phyloP scores from a whole-genome alignment of 768 basidiomycete genomes.

The Podaxis sp. region DNA sequence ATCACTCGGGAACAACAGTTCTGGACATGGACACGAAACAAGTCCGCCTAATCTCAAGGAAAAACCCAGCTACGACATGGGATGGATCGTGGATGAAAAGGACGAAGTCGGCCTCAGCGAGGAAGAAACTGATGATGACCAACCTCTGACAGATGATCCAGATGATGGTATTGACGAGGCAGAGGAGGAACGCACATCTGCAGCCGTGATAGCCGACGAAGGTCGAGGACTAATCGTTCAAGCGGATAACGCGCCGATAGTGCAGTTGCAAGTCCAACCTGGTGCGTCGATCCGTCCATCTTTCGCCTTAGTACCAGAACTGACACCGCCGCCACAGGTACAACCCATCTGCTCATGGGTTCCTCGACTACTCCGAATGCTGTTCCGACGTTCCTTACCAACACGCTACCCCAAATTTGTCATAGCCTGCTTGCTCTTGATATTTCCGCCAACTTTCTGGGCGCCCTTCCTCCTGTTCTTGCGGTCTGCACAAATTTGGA shows the following conservation, averaged over 20 bases:
- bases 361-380: slow-evolving; percentile 75
- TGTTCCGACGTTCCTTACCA: slow-evolving; percentile 73
- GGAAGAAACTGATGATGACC: slow-evolving; percentile 55
- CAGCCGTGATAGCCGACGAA: slow-evolving; percentile 78
- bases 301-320: slow-evolving; percentile 14
- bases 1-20: slow-evolving; percentile 50
- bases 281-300: slow-evolving; percentile 49
- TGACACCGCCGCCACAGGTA: slow-evolving; percentile 50
- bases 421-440: slow-evolving; percentile 87
- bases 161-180: slow-evolving; percentile 43
- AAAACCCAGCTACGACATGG: slow-evolving; percentile 75
- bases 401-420: slow-evolving; percentile 68
- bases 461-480: slow-evolving; percentile 80
- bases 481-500: slow-evolving; percentile 81
- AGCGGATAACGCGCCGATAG: slow-evolving; percentile 60
- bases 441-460: slow-evolving; percentile 86
- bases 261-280: slow-evolving; percentile 63
- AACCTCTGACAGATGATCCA: slow-evolving; percentile 36
- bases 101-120: slow-evolving; percentile 64
- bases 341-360: slow-evolving; percentile 92
- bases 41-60: slow-evolving; percentile 48
- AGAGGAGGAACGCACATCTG: slow-evolving; percentile 70
- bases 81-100: slow-evolving; percentile 75
- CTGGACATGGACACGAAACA: slow-evolving; percentile 37
- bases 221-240: slow-evolving; percentile 82